A percentile compares a stretch with the other conserved stretches of the same genome.
Conservation (phyloP, 495 filamentous ascomycete species). For the Neurospora sp. region DNA sequence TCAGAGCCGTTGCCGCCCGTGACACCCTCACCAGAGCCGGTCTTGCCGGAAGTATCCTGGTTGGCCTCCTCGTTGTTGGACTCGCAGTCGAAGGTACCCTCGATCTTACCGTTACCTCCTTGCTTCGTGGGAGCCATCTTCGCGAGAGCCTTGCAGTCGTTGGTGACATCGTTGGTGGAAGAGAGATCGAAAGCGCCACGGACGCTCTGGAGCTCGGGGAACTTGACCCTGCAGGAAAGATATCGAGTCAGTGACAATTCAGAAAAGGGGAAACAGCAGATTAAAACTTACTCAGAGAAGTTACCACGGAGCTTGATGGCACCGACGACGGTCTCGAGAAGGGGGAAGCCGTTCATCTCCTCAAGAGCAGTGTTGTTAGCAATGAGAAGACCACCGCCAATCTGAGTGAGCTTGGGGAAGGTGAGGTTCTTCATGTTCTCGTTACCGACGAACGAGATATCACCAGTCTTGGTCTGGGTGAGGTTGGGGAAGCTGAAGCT, state of each 20-base stretch:
- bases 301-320: conserved; percentile 83
- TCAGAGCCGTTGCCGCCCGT: conserved; percentile 6
- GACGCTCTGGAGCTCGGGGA: conserved; percentile 64
- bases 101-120: conserved; percentile 39
- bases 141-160: conserved; percentile 37
- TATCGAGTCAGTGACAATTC: background rate
- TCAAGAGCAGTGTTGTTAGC: conserved; percentile 74
- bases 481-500: conserved; percentile 68
- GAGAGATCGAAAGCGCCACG: conserved; percentile 81
- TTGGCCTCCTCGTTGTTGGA: conserved; percentile 34
- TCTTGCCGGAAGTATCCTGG: conserved; percentile 25
- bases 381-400: conserved; percentile 72
- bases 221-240: conserved; percentile 44
- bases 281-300: conserved; percentile 64
- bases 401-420: conserved; percentile 51
- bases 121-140: conserved; percentile 24
- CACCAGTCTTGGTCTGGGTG: conserved; percentile 54
- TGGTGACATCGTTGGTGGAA: conserved; percentile 54
- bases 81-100: conserved; percentile 51
- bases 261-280: background rate
- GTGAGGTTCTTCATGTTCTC: conserved; percentile 63
- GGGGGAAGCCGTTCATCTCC: conserved; percentile 53
- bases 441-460: conserved; percentile 77
- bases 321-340: conserved; percentile 61
- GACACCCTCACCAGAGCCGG: conserved; percentile 9